Evolutionary conservation across 139 green algal species (phyloP), one percentile per base, ranked within the genome.

Genomic region (Chlorokybus atmophyticus): DNA sequence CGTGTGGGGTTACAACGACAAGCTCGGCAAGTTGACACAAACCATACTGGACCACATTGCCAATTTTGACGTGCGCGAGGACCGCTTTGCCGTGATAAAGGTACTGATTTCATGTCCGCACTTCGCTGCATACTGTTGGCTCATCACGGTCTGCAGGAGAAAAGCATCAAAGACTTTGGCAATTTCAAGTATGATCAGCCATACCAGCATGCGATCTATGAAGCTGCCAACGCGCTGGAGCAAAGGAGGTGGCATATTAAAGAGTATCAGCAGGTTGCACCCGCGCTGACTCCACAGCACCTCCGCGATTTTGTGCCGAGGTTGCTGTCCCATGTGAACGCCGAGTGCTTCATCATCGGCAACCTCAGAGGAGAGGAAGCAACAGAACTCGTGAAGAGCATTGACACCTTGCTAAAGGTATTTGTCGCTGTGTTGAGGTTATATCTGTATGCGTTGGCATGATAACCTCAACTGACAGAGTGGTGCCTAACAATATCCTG

Each of bases 131-230:
- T n/a, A n/a, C n/a, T n/a, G n/a, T n/a, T n/a, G n/a, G n/a, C n/a
- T n/a, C n/a, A n/a, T n/a, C n/a, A 44, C 35, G 10, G 10, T 40
- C 17, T 14, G 35, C 50, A 70, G 63, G 64, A 62, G 24, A 63
- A 70, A 48, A 14, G 51, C 50, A 40, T 54, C 47, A 54, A 65
- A 35, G 81, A 87, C 38, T 87, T 79, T 48, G 48, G 56, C 28
- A 67, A 67, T 38, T 67, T 67, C 52, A 84, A 65, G 59, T 86
- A 74, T 30, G 66, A 87, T 53, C 85, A 94, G 74, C 82, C 84
- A 0, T 94, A 94, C 73, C 74, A 83, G 39, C 73, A 70, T 47
- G 80, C 77, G 1, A 78, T 94, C 68, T 94, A 94, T 64, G 42
- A 38, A 27, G 31, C 70, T 3, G 35, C 27, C 2, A 28, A 80